These are phyloP conservation scores for Mycena amicta DNA, from an alignment of 768 basidiomycete species.

Conservation along the genomic window DNA sequence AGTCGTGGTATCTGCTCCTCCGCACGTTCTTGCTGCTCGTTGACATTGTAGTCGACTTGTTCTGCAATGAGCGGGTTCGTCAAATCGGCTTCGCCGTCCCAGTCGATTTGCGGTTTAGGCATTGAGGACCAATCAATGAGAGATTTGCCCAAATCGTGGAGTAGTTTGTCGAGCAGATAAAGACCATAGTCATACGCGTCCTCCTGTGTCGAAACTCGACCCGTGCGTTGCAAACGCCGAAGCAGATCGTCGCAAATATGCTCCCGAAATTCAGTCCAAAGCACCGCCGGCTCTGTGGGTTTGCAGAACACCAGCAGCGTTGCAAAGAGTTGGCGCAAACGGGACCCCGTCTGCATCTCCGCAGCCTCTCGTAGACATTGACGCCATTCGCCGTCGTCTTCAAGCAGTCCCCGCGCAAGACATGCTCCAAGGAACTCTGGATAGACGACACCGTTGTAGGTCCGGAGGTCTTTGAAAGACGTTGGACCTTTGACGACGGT, in stretches of 20 bases:
- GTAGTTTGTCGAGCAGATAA: conserved; percentile 34
- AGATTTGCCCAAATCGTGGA: conserved; percentile 24
- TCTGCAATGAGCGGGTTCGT: conserved; percentile 22
- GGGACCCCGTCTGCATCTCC: conserved; percentile 37
- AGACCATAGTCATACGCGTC: conserved; percentile 45
- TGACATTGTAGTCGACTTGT: conserved; percentile 4
- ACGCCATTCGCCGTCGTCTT: conserved; percentile 51
- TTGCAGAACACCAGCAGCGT: conserved; percentile 38
- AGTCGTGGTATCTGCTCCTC: conserved; percentile 15
- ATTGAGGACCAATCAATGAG: conserved; percentile 23
- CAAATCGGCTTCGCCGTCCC: conserved; percentile 14
- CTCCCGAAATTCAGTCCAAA: conserved; percentile 38
- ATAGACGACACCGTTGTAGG: conserved; percentile 27
- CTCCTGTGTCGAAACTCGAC: conserved; percentile 25
- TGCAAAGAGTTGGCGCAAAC: conserved; percentile 40
- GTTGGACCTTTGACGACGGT: conserved; percentile 38
- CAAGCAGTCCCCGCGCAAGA: conserved; percentile 39
- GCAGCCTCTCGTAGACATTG: conserved; percentile 44
- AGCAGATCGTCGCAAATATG: conserved; percentile 46
- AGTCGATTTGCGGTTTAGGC: conserved; percentile 18
- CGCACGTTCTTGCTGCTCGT: conserved; percentile 8
- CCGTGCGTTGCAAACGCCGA: conserved; percentile 15
- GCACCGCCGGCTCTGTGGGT: conserved; percentile 32
- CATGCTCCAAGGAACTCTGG: conserved; percentile 44
- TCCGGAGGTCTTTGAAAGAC: conserved; percentile 28